Conservation (phyloP, 2,329 filamentous ascomycete genomes). For the Arachnomyces sp. region DNA sequence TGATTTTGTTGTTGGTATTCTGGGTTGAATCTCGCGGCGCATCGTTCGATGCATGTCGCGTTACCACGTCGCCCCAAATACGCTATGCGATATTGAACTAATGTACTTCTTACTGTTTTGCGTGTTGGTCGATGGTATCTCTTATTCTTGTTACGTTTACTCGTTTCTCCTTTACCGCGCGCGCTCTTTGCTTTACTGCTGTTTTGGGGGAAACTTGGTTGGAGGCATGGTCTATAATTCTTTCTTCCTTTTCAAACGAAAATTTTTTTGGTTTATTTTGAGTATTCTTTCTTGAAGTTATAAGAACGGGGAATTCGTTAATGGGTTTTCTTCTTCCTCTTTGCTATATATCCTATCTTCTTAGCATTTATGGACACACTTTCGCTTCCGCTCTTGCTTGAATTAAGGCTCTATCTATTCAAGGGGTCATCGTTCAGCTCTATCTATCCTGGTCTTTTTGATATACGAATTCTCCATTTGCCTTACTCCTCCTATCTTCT, state of each 20-base stretch:
- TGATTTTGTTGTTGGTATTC: too few species aligned
- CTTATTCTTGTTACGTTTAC: background rate
- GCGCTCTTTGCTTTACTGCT: background rate
- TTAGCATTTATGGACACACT: background rate
- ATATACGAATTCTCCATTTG: too few species aligned
- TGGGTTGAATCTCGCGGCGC: too few species aligned
- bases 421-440: too few species aligned
- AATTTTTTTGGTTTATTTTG: background rate
- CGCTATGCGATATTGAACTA: background rate
- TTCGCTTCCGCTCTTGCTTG: background rate
- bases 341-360: background rate
- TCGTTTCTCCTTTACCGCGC: background rate
- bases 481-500: too few species aligned
- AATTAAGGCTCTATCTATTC: background rate
- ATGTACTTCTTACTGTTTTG: background rate
- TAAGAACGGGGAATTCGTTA: background rate
- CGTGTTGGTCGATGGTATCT: constrained; percentile 1
- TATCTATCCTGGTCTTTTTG: too few species aligned
- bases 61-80: background rate
- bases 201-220: background rate
- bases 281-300: background rate
- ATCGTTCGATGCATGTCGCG: background rate
- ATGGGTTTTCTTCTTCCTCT: background rate
- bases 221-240: too few species aligned
- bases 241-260: too few species aligned